Conservation (phyloP, 169 alveolate species). For the Toxoplasma gondii region DNA sequence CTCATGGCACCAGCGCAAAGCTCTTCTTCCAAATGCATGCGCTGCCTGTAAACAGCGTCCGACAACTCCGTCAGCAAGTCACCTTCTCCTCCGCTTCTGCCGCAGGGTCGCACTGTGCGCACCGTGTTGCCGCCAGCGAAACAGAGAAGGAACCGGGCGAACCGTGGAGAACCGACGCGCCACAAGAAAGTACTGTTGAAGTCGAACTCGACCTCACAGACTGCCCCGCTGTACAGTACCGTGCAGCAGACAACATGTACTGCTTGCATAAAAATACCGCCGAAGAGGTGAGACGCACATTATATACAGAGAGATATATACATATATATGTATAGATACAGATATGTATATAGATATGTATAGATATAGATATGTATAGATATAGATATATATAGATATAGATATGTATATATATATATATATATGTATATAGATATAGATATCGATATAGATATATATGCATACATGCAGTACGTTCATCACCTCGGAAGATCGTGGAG, state of each 20-base stretch:
- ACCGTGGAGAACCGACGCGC: neutral
- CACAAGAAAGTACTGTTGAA: neutral
- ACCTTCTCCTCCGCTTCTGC: neutral
- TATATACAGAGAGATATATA: neutral
- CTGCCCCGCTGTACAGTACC: neutral
- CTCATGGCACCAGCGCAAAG: slow-evolving; percentile 5
- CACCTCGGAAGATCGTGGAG: too few species aligned
- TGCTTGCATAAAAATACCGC: neutral
- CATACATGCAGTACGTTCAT: too few species aligned
- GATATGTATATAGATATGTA: neutral
- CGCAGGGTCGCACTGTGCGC: neutral
- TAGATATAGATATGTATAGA: neutral
- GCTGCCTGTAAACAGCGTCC: neutral
- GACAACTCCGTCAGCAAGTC: slow-evolving; percentile 4
- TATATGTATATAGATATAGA: neutral
- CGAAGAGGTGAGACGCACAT: neutral
- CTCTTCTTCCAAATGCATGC: neutral
- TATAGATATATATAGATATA: too few species aligned
- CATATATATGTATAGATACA: too few species aligned
- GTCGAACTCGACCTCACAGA: neutral
- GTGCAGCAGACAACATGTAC: slow-evolving; percentile 20
- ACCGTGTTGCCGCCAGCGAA: neutral
- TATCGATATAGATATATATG: too few species aligned
- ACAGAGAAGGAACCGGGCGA: neutral
- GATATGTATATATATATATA: neutral